A percentile compares a stretch with the other conserved stretches of the same genome.
phyloP scores from a whole-genome alignment of 495 filamentous ascomycete species.

The Xylaria flabelliformis region DNA sequence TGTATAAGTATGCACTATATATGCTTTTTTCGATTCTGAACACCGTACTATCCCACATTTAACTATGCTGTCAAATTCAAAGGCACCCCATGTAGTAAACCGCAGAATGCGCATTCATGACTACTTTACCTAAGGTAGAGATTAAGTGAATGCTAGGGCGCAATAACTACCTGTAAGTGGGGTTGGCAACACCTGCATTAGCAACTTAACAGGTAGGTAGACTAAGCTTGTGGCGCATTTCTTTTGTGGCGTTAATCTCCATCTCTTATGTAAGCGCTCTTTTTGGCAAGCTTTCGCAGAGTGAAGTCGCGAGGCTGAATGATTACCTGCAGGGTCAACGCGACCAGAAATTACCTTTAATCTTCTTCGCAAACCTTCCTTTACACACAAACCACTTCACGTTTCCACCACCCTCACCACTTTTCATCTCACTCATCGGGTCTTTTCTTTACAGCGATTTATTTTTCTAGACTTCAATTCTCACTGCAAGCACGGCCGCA shows the following conservation, averaged over 20 bases:
- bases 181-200: no score
- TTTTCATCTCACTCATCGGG: neutral
- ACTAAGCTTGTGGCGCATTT: neutral
- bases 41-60: neutral
- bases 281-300: neutral
- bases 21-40: neutral
- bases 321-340: neutral
- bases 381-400: neutral
- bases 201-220: no score
- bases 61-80: neutral
- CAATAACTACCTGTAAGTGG: neutral
- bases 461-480: neutral
- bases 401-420: neutral
- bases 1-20: neutral
- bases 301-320: constrained; percentile 18
- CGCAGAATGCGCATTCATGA: neutral
- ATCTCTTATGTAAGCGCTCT: neutral
- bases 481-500: neutral
- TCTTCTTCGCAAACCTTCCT: neutral
- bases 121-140: no score
- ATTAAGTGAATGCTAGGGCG: neutral
- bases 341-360: constrained; percentile 10
- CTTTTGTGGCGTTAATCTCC: neutral
- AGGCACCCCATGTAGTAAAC: neutral
- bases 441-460: neutral